These are phyloP conservation scores for Thermothelomyces thermophilus DNA, from an alignment of 2,329 filamentous ascomycete species.

Conservation along the genomic window DNA sequence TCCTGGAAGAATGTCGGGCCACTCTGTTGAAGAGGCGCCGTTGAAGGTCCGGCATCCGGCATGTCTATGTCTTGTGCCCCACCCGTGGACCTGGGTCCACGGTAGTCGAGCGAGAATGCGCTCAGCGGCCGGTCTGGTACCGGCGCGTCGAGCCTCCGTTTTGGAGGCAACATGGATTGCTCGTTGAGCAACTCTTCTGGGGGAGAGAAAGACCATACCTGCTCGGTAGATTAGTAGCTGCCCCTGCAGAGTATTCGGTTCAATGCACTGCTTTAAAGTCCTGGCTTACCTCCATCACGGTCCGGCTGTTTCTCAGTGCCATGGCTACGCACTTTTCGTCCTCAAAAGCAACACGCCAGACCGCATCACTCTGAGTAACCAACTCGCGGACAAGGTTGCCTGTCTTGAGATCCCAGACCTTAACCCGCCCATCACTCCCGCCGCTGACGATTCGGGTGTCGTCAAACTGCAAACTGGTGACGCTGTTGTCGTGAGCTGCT, in stretches of 20 bases:
- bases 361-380: conserved; percentile 83
- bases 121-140: conserved; percentile 45
- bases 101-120: conserved; percentile 42
- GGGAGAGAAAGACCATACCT: conserved; percentile 95
- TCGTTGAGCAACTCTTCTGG: conserved; percentile 62
- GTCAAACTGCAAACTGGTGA: conserved; percentile 95
- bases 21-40: conserved; percentile 43
- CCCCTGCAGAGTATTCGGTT: not conserved
- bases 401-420: conserved; percentile 94
- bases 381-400: conserved; percentile 87
- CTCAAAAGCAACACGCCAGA: conserved; percentile 97
- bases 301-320: conserved; percentile 75
- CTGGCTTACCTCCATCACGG: conserved; percentile 86
- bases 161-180: conserved; percentile 43
- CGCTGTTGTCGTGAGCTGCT: conserved; percentile 95
- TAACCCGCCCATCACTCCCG: conserved; percentile 94
- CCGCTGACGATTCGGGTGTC: conserved; percentile 92
- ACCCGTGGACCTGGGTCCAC: conserved; percentile 27
- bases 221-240: conserved; percentile 26
- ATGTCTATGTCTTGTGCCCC: conserved; percentile 46
- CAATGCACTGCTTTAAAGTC: conserved; percentile 11
- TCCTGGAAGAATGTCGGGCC: conserved; percentile 31
- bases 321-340: conserved; percentile 97
- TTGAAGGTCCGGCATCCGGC: conserved; percentile 50
- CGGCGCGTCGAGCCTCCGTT: conserved; percentile 38